Percentiles rank a stretch among this genome's conserved stretches.
Evolutionary conservation across 495 filamentous ascomycete genomes (phyloP).

Genomic region (Aspergillus baeticus): DNA sequence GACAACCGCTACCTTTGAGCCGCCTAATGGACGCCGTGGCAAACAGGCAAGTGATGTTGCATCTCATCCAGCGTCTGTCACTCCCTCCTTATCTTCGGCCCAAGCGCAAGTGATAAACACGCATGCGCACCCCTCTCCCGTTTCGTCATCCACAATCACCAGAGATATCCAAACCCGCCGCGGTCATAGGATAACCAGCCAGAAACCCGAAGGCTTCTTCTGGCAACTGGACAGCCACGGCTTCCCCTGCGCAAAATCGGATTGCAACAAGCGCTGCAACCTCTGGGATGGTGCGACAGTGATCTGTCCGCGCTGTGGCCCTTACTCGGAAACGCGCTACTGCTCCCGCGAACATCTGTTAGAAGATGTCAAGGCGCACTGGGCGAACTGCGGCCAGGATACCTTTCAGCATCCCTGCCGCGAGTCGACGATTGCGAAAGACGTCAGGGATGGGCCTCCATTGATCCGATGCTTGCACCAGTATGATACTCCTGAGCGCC

Average conservation of each 20-base stretch:
- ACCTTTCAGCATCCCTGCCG: constrained; percentile 19
- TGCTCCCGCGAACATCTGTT: constrained; percentile 39
- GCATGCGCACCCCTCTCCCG: constrained; percentile 17
- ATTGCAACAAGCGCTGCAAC: constrained; percentile 51
- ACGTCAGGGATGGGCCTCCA: constrained; percentile 20
- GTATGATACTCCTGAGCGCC: constrained; percentile 33
- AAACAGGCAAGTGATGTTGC: background rate
- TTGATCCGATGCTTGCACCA: constrained; percentile 28
- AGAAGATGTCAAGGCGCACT: constrained; percentile 35
- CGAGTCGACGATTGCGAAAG: constrained; percentile 19
- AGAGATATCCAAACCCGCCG: background rate
- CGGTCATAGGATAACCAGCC: background rate
- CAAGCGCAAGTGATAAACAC: constrained; percentile 4
- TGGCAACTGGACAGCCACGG: constrained; percentile 26
- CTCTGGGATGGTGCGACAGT: constrained; percentile 37
- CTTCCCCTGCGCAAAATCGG: constrained; percentile 26
- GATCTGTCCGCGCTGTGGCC: constrained; percentile 47
- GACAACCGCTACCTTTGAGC: constrained; percentile 9
- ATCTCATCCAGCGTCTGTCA: background rate
- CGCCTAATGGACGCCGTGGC: background rate
- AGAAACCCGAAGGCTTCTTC: constrained; percentile 20
- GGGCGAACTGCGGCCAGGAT: constrained; percentile 26
- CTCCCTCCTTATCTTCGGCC: background rate
- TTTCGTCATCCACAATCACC: background rate
- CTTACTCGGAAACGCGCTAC: constrained; percentile 39